These are phyloP conservation scores for Pseudisothecium myosuroides DNA, from an alignment of 225 moss, liverwort and hornwort genomes.

Conservation along the genomic window DNA sequence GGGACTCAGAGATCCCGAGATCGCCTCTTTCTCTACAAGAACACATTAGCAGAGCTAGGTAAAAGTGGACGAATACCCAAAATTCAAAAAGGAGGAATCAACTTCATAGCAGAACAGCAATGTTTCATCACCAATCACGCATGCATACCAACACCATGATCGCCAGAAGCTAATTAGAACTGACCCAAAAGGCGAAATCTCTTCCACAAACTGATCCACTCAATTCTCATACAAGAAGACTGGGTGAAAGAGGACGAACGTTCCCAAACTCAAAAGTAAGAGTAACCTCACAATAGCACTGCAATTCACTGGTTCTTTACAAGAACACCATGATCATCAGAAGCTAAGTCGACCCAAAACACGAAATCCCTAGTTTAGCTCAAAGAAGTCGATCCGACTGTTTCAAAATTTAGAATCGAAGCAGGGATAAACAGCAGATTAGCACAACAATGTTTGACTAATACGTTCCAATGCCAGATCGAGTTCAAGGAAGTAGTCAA, in stretches of 20 bases:
- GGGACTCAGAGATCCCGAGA: background rate
- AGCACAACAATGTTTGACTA: background rate
- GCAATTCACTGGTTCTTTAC: background rate
- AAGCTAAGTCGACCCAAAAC: background rate
- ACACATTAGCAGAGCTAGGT: background rate
- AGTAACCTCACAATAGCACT: background rate
- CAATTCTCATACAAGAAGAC: background rate
- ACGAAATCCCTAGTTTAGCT: background rate
- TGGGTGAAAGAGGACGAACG: background rate
- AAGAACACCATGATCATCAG: background rate
- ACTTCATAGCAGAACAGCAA: background rate
- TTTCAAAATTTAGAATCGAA: background rate
- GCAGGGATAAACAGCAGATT: background rate
- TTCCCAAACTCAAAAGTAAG: background rate
- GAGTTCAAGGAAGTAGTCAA: background rate
- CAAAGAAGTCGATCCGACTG: background rate
- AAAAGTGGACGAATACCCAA: background rate
- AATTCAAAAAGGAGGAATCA: background rate
- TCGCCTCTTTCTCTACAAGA: background rate
- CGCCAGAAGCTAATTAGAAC: background rate
- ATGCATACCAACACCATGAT: background rate
- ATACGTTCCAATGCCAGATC: background rate
- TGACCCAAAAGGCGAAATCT: background rate
- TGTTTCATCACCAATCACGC: background rate
- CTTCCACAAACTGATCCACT: background rate